Evolutionary conservation across 192 early-diverging fungal genomes (phyloP), one percentile per base, ranked within the genome.

Genomic region (Dimargaris verticillata): DNA sequence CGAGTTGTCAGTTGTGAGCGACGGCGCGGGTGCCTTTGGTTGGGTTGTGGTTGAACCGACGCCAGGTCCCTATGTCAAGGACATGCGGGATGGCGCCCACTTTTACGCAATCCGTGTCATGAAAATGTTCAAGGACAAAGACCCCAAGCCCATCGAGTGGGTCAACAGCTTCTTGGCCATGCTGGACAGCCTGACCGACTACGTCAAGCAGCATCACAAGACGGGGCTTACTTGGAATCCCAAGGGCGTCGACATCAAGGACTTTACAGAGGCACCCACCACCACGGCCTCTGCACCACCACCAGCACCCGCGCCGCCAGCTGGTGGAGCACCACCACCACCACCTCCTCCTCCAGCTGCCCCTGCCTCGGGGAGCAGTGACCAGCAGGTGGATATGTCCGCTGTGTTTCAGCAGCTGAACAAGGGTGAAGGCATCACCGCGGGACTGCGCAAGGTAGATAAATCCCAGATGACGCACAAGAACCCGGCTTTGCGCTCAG

Each of bases 391-490:
- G 7, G 60, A 65, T 38, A 58, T 58, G 55, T 71, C 76, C 22
- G 80, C 83, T 0, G 76, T 97, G 26, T 92, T 97, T 77, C 83
- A 86, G 42, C 82, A 86, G 49, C 70, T 97, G 65, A 94, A 92
- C 80, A 78, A 83, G 51, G 93, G 90, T 60, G 72, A 73, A 49
- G 71, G 59, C 9, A 73, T 88, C 60, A 87, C 88, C 3, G 54
- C 83, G 38, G 86, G 85, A n/a, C 73, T 99, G 66, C 84, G 88
- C 53, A 93, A 95, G 70, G 95, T 99, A 1, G 92, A 93, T 62
- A 88, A 85, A 71, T 81, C 78, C 62, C 85, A 98, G 71, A 98
- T 95, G 95, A 98, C 92, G 15, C 95, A 98, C 78, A 98, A 98
- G 74, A 98, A 98, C 81, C 95, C 95, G 0, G 76, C 78, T 17